Base-by-base conservation (phyloP, 495 filamentous ascomycete species). In the Hyaloscypha bicolor region DNA sequence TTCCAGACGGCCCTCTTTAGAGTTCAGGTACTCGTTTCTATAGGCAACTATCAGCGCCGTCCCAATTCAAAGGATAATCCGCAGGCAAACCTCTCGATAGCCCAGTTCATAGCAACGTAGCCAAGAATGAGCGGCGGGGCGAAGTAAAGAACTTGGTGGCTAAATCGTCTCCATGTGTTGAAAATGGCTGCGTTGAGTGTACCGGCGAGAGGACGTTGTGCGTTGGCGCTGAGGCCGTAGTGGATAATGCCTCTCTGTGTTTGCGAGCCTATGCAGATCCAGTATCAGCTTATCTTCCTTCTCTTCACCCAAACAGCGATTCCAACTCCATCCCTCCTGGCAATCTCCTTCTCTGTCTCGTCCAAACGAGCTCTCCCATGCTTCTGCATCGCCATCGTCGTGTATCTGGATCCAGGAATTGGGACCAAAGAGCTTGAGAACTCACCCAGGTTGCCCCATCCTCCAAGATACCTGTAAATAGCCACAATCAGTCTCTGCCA, bases 381-480 rank as follows among this genome's bases (percentile, higher is more conserved):
- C 56, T 31, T 3, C 56, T 29, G 6, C 56, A 59, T 35, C 11
- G n/a, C 6, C 25, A 32, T 48, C 14, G 45, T 6, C 42, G 14
- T 51, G 4, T 19, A 21, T 59, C 12, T 1, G 35, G 16, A 48
- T 48, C 42, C 9, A 48, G 42, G 42, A 48, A 48, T 19, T 12
- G 42, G 16, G 42, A 42, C 14, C 19, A 6, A 62, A 59, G 35
- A 68, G 56, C 60, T 61, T 30, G 9, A 35, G 42, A 22, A 87
- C 87, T 80, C 87, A 95, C 92, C 94, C 66, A 97, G 79, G 74
- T 82, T 82, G 72, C 94, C 94, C 94, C 94, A 98, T 76, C 75
- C 76, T 74, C 94, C 95, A 56, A 96, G 80, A 79, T 82, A 97
- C 67, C 94, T 97, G 75, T 72, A 69, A n/a, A 62, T 14, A 70